Evolutionary conservation across 2,329 filamentous ascomycete genomes (phyloP), one percentile per base, ranked within the genome.

Genomic region (Fusarium succisae): DNA sequence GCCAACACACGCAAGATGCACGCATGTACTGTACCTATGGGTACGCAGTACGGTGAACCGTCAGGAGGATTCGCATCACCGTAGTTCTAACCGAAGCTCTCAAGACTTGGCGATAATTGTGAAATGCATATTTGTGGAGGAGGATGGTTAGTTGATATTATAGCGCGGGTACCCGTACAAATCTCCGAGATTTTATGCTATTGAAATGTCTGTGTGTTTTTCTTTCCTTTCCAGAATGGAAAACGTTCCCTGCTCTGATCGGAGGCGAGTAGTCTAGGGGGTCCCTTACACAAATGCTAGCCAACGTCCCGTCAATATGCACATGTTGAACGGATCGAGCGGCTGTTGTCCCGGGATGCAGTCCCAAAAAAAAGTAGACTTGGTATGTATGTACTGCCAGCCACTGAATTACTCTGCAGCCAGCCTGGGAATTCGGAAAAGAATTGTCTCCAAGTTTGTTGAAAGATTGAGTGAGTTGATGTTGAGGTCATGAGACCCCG

Each of bases 171-270:
- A 54, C 14, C 18, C 51, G 51, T 62, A 55, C 67, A 66, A 72
- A 72, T 72, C 66, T 71, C 67, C 66, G 69, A 71, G 56, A 28
- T 30, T 41, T 67, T 51, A 71, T 67, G 67, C 69, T 57, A 69
- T 35, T 38, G 55, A 28, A n/a, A 50, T 44, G 32, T 51, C 20
- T 28, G 30, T 68, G 32, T 51, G 35, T 37, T 47, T 35, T 39
- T 24, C 28, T 62, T 39, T 24, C 35, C 55, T 57, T 51, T 32
- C 32, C 28, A 53, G 43, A n/a, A 62, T 37, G 62, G 45, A 35
- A 24, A 41, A 32, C 38, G 38, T 70, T 62, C 68, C 68, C 60
- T 73, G 72, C 64, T 66, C 72, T 60, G 72, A 58, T 73, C 69
- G 51, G 58, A 58, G 30, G 14, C 30, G 58, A 38, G 53, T 35